phyloP scores from a whole-genome alignment of 1,139 yeast genomes.

The Nakaseomyces delphensis region DNA sequence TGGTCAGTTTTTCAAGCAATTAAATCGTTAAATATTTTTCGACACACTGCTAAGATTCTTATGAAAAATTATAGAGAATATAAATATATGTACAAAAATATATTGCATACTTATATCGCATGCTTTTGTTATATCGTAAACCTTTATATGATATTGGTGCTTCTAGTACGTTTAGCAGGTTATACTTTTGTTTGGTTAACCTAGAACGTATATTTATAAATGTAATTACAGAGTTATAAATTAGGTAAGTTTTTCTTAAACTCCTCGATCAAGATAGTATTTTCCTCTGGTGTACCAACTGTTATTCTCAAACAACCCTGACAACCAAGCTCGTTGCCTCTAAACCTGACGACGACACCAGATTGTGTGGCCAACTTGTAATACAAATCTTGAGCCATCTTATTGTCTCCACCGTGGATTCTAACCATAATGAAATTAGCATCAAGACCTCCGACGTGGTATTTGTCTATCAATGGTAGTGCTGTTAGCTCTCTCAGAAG shows the following conservation, averaged over 20 bases:
- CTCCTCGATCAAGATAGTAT: slow-evolving; percentile 45
- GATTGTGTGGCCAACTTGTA: slow-evolving; percentile 58
- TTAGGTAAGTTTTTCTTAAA: slow-evolving; percentile 33
- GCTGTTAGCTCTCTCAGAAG: slow-evolving; percentile 46
- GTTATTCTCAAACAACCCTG: slow-evolving; percentile 80
- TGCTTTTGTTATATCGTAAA: too few relatives aligned
- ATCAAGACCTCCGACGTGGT: slow-evolving; percentile 76
- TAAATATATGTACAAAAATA: background rate
- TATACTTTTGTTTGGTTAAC: too few relatives aligned
- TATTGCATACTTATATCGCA: background rate
- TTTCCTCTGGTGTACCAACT: slow-evolving; percentile 75
- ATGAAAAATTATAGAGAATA: background rate
- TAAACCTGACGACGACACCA: slow-evolving; percentile 76
- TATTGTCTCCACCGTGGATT: slow-evolving; percentile 50
- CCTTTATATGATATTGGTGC: background rate
- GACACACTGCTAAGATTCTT: background rate
- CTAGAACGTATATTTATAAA: background rate
- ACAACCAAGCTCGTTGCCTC: slow-evolving; percentile 88
- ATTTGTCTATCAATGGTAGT: slow-evolving; percentile 52
- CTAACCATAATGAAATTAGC: slow-evolving; percentile 77
- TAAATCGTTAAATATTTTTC: background rate
- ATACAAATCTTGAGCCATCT: slow-evolving; percentile 61
- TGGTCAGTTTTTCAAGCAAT: slow-evolving; percentile 21
- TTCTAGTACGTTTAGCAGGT: background rate
- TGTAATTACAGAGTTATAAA: background rate